Evolutionary conservation across 441 rosid species (phyloP).

Genomic region (Euphorbia corollata): DNA sequence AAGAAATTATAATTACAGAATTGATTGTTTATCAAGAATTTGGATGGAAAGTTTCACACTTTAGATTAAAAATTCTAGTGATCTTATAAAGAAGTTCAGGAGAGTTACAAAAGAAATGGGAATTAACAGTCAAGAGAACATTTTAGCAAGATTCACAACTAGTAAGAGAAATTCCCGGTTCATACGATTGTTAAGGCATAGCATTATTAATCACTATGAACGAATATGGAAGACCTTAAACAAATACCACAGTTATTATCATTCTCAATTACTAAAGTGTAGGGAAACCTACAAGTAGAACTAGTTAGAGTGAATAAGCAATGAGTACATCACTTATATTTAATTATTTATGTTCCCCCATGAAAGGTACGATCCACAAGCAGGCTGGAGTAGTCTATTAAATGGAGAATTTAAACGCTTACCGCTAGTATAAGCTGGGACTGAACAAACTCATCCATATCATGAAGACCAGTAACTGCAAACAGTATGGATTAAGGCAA

Average conservation of each 20-base stretch:
- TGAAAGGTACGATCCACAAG: background rate
- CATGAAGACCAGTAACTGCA: conserved; percentile 95
- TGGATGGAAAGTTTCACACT: background rate
- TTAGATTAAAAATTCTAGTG: background rate
- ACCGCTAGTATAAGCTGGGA: conserved; percentile 96
- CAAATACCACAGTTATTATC: too few relatives aligned
- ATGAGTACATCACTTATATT: background rate
- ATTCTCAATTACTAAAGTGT: too few relatives aligned
- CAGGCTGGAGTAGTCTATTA: background rate
- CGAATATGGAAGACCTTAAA: too few relatives aligned
- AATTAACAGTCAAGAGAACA: too few relatives aligned
- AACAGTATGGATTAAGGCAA: conserved; percentile 20
- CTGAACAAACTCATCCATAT: conserved; percentile 98
- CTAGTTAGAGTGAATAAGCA: too few relatives aligned
- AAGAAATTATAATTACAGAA: background rate
- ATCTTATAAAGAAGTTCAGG: background rate
- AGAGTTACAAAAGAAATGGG: background rate
- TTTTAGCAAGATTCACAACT: too few relatives aligned
- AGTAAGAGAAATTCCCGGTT: too few relatives aligned
- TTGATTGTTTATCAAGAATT: background rate
- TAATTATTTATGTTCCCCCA: conserved; percentile 9
- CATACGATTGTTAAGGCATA: too few relatives aligned
- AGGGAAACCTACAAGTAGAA: too few relatives aligned
- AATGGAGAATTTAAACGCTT: conserved; percentile 28
- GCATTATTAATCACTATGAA: too few relatives aligned